Evolutionary conservation across 768 basidiomycete species (phyloP).

Genomic region (Lentinula edodes): DNA sequence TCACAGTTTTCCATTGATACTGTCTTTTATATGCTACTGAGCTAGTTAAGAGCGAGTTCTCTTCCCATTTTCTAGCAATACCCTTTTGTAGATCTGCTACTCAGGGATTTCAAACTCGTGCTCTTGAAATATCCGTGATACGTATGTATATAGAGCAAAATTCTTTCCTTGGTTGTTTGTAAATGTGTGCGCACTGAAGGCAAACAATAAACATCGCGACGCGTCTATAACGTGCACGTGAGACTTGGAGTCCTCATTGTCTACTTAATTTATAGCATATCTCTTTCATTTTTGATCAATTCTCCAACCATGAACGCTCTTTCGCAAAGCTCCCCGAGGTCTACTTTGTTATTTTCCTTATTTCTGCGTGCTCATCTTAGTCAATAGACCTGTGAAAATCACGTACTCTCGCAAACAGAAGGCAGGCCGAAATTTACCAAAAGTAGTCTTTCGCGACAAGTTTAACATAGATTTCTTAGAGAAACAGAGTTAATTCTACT

Average conservation of each 20-base stretch:
- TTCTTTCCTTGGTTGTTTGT: background rate
- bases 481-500: background rate
- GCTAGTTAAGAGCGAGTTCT: no score
- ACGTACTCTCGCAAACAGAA: conserved; percentile 32
- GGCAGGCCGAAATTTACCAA: conserved; percentile 13
- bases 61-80: no score
- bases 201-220: no score
- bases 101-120: no score
- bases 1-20: no score
- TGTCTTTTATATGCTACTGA: no score
- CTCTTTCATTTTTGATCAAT: background rate
- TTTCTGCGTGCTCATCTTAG: background rate
- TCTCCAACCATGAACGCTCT: background rate
- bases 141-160: no score
- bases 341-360: background rate
- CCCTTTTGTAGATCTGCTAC: no score
- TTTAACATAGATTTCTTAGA: background rate
- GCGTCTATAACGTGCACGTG: background rate
- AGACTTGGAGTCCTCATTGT: background rate
- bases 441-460: background rate
- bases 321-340: conserved; percentile 3
- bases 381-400: conserved; percentile 14
- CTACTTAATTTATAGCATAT: background rate
- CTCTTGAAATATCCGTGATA: no score
- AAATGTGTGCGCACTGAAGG: background rate